phyloP scores from a whole-genome alignment of 176 grass and related monocot species.

The Tillandsia fasciculata region DNA sequence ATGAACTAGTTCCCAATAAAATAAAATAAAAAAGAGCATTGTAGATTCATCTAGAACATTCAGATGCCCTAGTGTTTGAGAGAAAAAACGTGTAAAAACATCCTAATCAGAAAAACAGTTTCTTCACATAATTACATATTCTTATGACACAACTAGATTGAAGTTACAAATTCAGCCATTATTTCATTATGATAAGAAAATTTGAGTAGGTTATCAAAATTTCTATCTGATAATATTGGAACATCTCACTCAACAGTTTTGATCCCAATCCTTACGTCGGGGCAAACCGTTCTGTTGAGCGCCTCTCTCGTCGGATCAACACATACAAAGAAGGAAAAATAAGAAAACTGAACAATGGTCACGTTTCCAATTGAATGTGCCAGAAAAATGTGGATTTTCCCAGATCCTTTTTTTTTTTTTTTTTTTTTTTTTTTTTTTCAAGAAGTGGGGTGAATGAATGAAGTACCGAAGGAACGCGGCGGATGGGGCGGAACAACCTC shows the following conservation, averaged over 20 bases:
- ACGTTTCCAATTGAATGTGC: too few relatives aligned
- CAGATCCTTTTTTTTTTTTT: too few relatives aligned
- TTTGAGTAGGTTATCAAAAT: neutral
- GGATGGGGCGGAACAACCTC: neutral
- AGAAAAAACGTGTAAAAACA: neutral
- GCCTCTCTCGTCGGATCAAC: too few relatives aligned
- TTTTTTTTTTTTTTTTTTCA: neutral
- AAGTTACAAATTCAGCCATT: neutral
- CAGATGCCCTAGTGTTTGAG: neutral
- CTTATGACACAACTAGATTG: neutral
- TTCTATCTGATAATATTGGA: neutral
- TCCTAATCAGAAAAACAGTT: neutral
- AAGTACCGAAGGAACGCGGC: conserved; percentile 23
- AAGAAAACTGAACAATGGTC: too few relatives aligned
- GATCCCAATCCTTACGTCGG: too few relatives aligned
- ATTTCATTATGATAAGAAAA: neutral
- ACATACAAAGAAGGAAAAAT: too few relatives aligned
- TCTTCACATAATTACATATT: neutral
- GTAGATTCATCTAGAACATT: neutral
- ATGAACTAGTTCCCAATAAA: neutral
- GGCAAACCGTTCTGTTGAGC: too few relatives aligned
- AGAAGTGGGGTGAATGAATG: neutral
- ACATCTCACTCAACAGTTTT: too few relatives aligned
- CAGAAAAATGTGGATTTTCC: too few relatives aligned
- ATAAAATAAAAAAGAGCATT: neutral